These are phyloP conservation scores for Arthroderma uncinatum DNA, from an alignment of 2,329 filamentous ascomycete species.

Conservation along the genomic window DNA sequence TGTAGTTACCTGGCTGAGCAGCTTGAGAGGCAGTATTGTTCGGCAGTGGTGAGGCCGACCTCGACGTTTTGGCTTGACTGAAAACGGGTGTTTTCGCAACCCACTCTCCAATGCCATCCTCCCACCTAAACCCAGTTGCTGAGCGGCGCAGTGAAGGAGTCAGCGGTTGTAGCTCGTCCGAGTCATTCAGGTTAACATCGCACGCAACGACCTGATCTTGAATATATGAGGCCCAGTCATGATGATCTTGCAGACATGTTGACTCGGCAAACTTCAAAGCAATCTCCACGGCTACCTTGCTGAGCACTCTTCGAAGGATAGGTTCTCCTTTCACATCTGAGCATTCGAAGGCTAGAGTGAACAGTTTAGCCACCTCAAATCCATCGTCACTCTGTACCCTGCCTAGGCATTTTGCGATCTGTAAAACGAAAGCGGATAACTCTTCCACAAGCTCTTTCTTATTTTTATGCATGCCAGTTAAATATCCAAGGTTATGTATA, in stretches of 20 bases:
- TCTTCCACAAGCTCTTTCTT: slow-evolving; percentile 26
- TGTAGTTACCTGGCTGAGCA: not conserved
- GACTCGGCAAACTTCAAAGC: slow-evolving; percentile 33
- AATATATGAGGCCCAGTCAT: slow-evolving; percentile 31
- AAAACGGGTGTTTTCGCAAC: slow-evolving; percentile 28
- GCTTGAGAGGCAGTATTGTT: not conserved
- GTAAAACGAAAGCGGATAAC: slow-evolving; percentile 25
- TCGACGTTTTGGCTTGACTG: not conserved
- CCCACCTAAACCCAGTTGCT: slow-evolving; percentile 38
- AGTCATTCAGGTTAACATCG: slow-evolving; percentile 11
- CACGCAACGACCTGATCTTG: slow-evolving; percentile 24
- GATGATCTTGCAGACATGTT: slow-evolving; percentile 28
- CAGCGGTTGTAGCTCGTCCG: slow-evolving; percentile 11
- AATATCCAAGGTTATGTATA: slow-evolving; percentile 22
- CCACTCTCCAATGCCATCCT: slow-evolving; percentile 49
- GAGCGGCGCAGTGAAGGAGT: slow-evolving; percentile 12
- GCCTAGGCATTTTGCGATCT: slow-evolving; percentile 27
- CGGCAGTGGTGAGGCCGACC: not conserved
- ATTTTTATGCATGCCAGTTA: slow-evolving; percentile 21
- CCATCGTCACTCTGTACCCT: slow-evolving; percentile 16
- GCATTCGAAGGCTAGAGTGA: slow-evolving; percentile 21
- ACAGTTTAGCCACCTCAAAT: slow-evolving; percentile 18
- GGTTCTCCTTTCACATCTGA: slow-evolving; percentile 13
- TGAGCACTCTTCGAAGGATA: slow-evolving; percentile 23
- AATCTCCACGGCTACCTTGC: slow-evolving; percentile 29